phyloP scores from a whole-genome alignment of 2,329 filamentous ascomycete species.

The Fusarium subglutinans region DNA sequence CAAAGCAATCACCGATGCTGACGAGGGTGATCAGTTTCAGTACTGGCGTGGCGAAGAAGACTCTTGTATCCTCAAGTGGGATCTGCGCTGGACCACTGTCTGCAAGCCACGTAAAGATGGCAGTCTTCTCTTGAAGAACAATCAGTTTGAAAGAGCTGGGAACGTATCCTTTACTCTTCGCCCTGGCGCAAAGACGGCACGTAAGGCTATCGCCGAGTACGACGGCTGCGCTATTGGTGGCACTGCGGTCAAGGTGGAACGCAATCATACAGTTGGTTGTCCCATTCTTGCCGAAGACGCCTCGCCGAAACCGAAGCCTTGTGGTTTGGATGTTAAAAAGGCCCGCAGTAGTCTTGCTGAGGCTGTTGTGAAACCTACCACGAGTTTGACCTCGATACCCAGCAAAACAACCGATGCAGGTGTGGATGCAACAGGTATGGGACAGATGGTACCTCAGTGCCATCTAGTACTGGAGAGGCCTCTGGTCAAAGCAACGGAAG shows the following conservation, averaged over 20 bases:
- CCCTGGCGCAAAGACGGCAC: conserved; percentile 1
- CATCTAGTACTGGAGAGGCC: conserved; percentile 59
- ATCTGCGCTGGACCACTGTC: conserved; percentile 13
- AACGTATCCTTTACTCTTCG: conserved; percentile 14
- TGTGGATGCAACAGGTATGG: conserved; percentile 43
- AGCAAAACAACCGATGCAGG: not conserved
- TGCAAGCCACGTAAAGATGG: conserved; percentile 16
- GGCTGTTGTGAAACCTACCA: conserved; percentile 21
- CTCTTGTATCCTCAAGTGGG: conserved; percentile 13
- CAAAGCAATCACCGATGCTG: conserved; percentile 2
- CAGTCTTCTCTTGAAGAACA: conserved; percentile 13
- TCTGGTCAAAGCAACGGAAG: conserved; percentile 53
- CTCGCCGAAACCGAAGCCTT: conserved; percentile 19
- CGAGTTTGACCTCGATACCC: conserved; percentile 5
- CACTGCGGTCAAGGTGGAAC: conserved; percentile 12
- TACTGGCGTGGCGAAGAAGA: conserved; percentile 22
- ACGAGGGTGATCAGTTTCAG: conserved; percentile 20
- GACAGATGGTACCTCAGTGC: not conserved
- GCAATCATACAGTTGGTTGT: conserved; percentile 19
- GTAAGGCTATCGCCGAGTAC: conserved; percentile 11
- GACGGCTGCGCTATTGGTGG: conserved; percentile 12
- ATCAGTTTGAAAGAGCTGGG: conserved; percentile 2
- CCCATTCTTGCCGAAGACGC: conserved; percentile 6
- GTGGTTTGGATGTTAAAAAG: conserved; percentile 12
- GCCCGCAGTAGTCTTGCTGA: conserved; percentile 13